These are phyloP conservation scores for Aschersonia sp. DNA, from an alignment of 2,329 filamentous ascomycete species.

Conservation along the genomic window DNA sequence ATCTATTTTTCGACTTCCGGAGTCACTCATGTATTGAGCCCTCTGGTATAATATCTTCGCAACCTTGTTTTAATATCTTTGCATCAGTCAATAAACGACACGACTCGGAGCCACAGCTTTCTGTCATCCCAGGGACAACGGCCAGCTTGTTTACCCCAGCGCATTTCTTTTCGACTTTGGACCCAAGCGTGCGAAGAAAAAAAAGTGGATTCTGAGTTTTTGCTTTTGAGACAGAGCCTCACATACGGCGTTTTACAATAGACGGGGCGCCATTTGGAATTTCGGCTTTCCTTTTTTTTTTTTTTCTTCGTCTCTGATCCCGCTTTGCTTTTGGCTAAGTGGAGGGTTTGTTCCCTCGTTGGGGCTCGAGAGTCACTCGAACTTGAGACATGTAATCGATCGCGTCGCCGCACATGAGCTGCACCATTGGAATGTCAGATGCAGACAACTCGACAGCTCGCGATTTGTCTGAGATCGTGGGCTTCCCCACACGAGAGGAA, in stretches of 20 bases:
- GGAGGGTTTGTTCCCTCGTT: neutral
- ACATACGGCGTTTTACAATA: neutral
- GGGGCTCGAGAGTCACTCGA: neutral
- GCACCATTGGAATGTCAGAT: neutral
- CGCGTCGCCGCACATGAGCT: neutral
- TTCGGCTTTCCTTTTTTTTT: conserved; percentile 3
- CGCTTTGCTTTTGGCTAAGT: conserved; percentile 1
- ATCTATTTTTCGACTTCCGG: too few species aligned
- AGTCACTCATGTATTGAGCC: neutral
- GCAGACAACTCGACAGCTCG: neutral
- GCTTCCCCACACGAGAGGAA: neutral
- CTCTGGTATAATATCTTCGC: conserved; percentile 13
- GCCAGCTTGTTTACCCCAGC: neutral
- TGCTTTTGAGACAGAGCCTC: neutral
- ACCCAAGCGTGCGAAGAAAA: conserved; percentile 2
- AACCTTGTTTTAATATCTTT: conserved; percentile 5
- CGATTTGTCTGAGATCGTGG: neutral
- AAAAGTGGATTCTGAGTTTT: neutral
- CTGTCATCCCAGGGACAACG: too few species aligned
- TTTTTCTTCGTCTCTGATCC: conserved; percentile 2
- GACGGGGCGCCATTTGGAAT: neutral
- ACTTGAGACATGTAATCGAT: neutral
- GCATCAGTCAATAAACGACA: conserved; percentile 15
- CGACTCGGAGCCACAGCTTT: conserved; percentile 21
- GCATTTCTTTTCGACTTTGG: neutral